These are phyloP conservation scores for Lagerstroemia fauriei DNA, from an alignment of 441 rosid genomes.

Conservation along the genomic window DNA sequence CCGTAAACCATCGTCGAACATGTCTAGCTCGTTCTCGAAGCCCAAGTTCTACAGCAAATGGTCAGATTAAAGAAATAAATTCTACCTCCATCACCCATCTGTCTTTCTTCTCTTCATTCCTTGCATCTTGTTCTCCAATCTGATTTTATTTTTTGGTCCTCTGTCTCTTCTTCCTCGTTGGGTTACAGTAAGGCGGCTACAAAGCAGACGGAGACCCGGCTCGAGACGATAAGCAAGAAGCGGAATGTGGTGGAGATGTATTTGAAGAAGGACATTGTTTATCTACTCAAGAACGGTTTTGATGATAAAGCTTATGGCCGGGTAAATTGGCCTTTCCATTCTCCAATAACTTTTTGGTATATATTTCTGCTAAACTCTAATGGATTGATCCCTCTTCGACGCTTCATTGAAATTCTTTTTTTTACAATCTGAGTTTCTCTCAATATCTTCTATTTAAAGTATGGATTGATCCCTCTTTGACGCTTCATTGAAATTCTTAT, in stretches of 20 bases:
- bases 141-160: slow-evolving; percentile 5
- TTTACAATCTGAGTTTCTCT: too few relatives aligned
- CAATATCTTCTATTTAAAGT: too few relatives aligned
- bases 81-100: neutral
- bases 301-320: slow-evolving; percentile 72
- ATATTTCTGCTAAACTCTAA: too few relatives aligned
- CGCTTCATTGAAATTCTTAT: too few relatives aligned
- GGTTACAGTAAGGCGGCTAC: slow-evolving; percentile 55
- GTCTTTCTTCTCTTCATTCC: neutral
- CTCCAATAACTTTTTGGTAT: too few relatives aligned
- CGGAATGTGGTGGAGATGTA: slow-evolving; percentile 53
- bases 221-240: slow-evolving; percentile 67
- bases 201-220: slow-evolving; percentile 54
- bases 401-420: too few relatives aligned
- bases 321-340: slow-evolving; percentile 40
- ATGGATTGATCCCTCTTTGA: too few relatives aligned
- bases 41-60: slow-evolving; percentile 64
- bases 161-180: neutral
- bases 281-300: slow-evolving; percentile 57
- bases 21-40: slow-evolving; percentile 58
- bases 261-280: slow-evolving; percentile 69
- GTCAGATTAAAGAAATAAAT: slow-evolving; percentile 32
- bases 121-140: neutral
- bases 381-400: too few relatives aligned
- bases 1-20: slow-evolving; percentile 18